Conservation (phyloP, 441 rosid genomes). For the Gossypium schwendimanii region DNA sequence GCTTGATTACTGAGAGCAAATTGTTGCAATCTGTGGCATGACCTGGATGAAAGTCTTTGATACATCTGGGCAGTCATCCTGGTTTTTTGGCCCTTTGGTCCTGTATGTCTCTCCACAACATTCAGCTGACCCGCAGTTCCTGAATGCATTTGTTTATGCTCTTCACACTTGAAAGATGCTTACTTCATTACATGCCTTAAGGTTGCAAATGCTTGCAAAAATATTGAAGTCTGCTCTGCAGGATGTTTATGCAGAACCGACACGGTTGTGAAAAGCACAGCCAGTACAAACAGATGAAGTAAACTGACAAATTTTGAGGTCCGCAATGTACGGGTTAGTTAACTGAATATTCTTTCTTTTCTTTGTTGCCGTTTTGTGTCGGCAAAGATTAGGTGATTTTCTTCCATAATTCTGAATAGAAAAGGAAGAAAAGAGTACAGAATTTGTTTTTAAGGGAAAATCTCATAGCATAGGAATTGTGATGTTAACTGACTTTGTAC, state of each 20-base stretch:
- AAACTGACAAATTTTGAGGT: background rate
- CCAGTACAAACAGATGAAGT: background rate
- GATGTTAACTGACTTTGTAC: slow-evolving; percentile 19
- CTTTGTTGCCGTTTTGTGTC: background rate
- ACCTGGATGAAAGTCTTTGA: background rate
- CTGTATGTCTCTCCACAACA: background rate
- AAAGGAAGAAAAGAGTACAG: slow-evolving; percentile 8
- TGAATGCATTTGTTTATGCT: background rate
- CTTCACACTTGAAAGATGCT: background rate
- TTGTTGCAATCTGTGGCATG: background rate
- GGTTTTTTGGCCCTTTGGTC: background rate
- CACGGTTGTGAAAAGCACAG: background rate
- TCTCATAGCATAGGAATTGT: slow-evolving; percentile 4
- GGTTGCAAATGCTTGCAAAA: background rate
- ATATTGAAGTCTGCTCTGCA: background rate
- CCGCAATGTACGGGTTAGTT: slow-evolving; percentile 10
- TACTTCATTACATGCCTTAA: slow-evolving; percentile 9
- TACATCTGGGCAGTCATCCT: background rate
- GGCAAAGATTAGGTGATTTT: background rate
- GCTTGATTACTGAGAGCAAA: background rate
- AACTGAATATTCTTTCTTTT: slow-evolving; percentile 1
- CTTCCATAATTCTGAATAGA: slow-evolving; percentile 23
- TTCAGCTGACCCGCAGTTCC: background rate
- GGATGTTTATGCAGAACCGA: background rate
- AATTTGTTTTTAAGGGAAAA: background rate